Conservation (phyloP, 805 yeast genomes). For the Saccharomyces paradoxus region DNA sequence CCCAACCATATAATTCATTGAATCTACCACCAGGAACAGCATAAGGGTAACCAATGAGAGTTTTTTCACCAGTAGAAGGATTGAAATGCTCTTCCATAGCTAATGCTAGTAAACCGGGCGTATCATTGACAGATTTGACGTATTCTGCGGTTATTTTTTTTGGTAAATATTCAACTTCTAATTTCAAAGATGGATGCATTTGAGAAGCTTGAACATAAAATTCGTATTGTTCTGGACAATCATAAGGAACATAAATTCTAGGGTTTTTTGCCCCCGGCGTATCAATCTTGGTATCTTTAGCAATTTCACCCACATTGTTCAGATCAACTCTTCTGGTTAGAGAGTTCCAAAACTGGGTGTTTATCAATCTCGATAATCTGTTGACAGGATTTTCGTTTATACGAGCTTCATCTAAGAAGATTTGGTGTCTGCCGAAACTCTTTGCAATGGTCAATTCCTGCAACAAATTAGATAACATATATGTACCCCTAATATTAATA, state of each 20-base stretch:
- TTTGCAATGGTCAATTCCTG: conserved; percentile 87
- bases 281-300: conserved; percentile 67
- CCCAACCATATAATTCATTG: conserved; percentile 97
- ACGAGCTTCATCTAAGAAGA: conserved; percentile 74
- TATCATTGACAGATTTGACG: conserved; percentile 65
- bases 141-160: conserved; percentile 64
- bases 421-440: conserved; percentile 65
- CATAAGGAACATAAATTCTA: conserved; percentile 67
- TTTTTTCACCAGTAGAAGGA: conserved; percentile 42
- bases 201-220: conserved; percentile 51
- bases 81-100: conserved; percentile 53
- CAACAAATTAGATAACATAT: conserved; percentile 75
- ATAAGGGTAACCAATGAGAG: conserved; percentile 66
- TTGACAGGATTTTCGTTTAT: conserved; percentile 82
- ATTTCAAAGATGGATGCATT: conserved; percentile 44
- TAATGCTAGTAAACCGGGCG: conserved; percentile 80
- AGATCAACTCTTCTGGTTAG: conserved; percentile 65
- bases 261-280: conserved; percentile 57
- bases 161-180: conserved; percentile 76
- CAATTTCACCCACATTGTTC: conserved; percentile 56
- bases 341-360: conserved; percentile 71
- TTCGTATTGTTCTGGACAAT: conserved; percentile 62
- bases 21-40: conserved; percentile 97
- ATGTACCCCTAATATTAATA: conserved; percentile 75
- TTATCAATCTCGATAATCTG: conserved; percentile 63